Evolutionary conservation across 2,329 filamentous ascomycete genomes (phyloP).

Genomic region (Xylariaceae sp.): DNA sequence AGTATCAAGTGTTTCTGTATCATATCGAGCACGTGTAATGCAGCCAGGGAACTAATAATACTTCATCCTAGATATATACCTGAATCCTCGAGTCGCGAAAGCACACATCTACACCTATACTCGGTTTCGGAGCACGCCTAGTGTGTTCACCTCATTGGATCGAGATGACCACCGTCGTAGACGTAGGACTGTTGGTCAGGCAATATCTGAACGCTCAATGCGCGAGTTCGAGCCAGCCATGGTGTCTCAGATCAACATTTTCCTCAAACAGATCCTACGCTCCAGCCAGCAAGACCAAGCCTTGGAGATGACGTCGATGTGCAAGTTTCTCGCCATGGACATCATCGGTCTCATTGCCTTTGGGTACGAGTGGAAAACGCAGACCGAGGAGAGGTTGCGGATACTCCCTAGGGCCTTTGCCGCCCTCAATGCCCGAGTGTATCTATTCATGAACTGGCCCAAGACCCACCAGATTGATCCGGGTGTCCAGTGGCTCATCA

Average conservation of each 20-base stretch:
- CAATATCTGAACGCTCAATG: neutral
- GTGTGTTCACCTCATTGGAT: neutral
- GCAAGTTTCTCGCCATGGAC: neutral
- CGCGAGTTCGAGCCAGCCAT: neutral
- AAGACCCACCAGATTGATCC: neutral
- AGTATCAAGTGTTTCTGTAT: neutral
- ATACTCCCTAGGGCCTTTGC: neutral
- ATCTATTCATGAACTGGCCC: neutral
- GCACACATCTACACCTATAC: neutral
- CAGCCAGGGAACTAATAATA: too few species aligned
- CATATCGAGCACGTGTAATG: neutral
- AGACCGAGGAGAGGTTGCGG: neutral
- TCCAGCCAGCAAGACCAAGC: neutral
- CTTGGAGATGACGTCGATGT: neutral
- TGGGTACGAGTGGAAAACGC: neutral
- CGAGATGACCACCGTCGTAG: neutral
- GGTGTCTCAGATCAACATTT: neutral
- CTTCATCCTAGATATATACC: neutral
- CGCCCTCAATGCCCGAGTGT: neutral
- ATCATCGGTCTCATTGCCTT: neutral
- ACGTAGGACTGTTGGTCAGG: neutral
- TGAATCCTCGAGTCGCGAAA: neutral
- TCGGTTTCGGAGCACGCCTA: neutral
- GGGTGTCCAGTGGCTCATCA: neutral
- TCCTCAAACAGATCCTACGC: neutral